Conservation (phyloP, 2,329 filamentous ascomycete genomes). For the Pseudopithomyces maydicus region DNA sequence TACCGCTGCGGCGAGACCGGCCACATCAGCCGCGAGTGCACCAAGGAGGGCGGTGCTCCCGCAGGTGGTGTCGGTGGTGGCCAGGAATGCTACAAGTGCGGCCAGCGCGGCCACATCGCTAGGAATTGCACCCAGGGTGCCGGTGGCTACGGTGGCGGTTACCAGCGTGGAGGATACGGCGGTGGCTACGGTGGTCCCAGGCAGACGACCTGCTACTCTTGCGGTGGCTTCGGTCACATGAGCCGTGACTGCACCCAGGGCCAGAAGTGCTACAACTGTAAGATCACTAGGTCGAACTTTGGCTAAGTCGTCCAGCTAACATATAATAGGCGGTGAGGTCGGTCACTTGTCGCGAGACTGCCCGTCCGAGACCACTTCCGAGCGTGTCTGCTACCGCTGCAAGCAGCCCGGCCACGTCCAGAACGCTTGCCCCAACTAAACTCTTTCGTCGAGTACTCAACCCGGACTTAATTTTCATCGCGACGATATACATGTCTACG, state of each 20-base stretch:
- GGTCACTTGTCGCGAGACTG: conserved; percentile 96
- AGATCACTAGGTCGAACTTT: conserved; percentile 30
- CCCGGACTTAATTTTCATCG: conserved; percentile 35
- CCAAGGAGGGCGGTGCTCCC: conserved; percentile 56
- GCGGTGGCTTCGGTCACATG: conserved; percentile 96
- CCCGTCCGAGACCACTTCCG: conserved; percentile 84
- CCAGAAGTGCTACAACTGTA: conserved; percentile 99
- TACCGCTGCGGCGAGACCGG: conserved; percentile 79
- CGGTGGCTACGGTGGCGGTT: conserved; percentile 56
- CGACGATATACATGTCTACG: conserved; percentile 23
- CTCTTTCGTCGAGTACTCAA: conserved; percentile 35
- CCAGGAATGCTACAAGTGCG: conserved; percentile 95
- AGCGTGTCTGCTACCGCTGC: conserved; percentile 99
- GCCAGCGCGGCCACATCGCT: conserved; percentile 94
- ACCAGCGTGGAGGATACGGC: conserved; percentile 48
- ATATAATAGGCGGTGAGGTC: conserved; percentile 70
- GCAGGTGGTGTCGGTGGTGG: conserved; percentile 51
- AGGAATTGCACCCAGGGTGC: conserved; percentile 80
- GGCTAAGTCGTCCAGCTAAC: conserved; percentile 26
- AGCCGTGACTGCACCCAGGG: conserved; percentile 98
- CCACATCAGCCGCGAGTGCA: conserved; percentile 90
- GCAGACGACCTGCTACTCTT: conserved; percentile 86
- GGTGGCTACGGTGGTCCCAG: conserved; percentile 52
- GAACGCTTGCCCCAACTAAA: conserved; percentile 86
- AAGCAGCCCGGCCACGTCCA: conserved; percentile 88